Base-by-base conservation (phyloP, 352 stramenopile species). In the Poterioochromonas sp. region DNA sequence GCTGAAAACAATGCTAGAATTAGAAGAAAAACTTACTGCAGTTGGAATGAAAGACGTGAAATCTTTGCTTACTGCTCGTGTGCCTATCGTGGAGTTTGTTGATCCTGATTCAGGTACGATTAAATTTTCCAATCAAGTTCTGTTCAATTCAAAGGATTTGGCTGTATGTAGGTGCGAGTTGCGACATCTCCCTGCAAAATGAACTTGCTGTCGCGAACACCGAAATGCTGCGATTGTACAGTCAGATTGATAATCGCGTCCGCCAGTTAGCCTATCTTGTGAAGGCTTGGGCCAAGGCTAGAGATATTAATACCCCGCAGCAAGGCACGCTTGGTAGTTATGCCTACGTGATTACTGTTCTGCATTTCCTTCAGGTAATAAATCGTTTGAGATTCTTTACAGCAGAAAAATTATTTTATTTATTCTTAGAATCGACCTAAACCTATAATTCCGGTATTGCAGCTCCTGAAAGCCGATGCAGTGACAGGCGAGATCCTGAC, bases 41-140 rank as follows among this genome's bases (percentile, higher is more conserved):
- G 51, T 71, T 3, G 73, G 82, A 29, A 88, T 92, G 84, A 40
- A 76, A 69, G 81, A 92, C 79, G 87, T 94, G n/a, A 90, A 89
- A 0, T 87, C 84, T 0, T 86, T 94, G 0, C 82, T 97, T 26
- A 96, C 92, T 11, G 95, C 95, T 11, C 88, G 96, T 32, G 98
- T 99, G 65, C 95, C 96, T 15, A 97, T 99, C 77, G 86, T 99
- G 37, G 97, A 97, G 86, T 99, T 99, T 79, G 90, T 91, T 53
- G 93, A 95, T 80, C 85, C 81, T 39, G 79, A 73, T 41, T 60
- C 79, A 15, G 80, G 86, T 71, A 80, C 77, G n/a, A 76, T 51
- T 51, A 51, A 20, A 18, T 51, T 51, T 51, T 51, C 18, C 5
- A 20, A 51, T 20, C 18, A 20, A 5, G 18, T 51, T 51, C 18